These are phyloP conservation scores for Tricladium varicosporioides DNA, from an alignment of 2,329 filamentous ascomycete species.

Conservation along the genomic window DNA sequence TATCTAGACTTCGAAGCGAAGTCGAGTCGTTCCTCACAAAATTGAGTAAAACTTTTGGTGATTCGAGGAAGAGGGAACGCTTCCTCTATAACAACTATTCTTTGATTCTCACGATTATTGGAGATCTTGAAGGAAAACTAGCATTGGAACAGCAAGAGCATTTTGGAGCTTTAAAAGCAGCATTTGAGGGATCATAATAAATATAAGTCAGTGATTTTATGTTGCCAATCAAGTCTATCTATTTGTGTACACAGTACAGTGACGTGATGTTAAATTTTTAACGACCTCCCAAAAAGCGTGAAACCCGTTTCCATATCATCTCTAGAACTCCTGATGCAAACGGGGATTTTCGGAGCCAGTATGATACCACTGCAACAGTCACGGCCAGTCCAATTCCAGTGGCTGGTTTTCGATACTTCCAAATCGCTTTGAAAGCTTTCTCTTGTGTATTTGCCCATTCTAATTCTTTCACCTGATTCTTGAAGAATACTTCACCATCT, in stretches of 20 bases:
- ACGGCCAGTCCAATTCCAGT: constrained; percentile 62
- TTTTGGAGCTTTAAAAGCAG: constrained; percentile 65
- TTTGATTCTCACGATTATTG: constrained; percentile 87
- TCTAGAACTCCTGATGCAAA: constrained; percentile 23
- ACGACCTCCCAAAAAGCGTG: no score
- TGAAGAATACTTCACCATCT: constrained; percentile 67
- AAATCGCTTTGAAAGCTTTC: constrained; percentile 49
- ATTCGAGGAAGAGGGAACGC: constrained; percentile 76
- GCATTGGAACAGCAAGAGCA: constrained; percentile 72
- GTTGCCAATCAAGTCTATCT: not conserved
- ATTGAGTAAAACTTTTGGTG: constrained; percentile 72
- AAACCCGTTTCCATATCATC: not conserved
- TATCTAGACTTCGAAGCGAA: constrained; percentile 74
- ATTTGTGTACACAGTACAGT: not conserved
- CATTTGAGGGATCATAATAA: constrained; percentile 42
- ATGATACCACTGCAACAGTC: constrained; percentile 63
- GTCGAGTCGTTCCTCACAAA: constrained; percentile 80
- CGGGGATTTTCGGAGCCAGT: constrained; percentile 58
- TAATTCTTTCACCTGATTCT: constrained; percentile 71
- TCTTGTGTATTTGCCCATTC: constrained; percentile 59
- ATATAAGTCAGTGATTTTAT: not conserved
- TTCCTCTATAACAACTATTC: constrained; percentile 98
- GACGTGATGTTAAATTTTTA: no score
- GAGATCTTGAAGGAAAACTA: constrained; percentile 71
- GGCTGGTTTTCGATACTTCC: constrained; percentile 65